Percentiles rank a stretch among this genome's conserved stretches.
These are phyloP conservation scores for Hyphopichia pseudoburtonii DNA, from an alignment of 1,139 yeast genomes.

Conservation along the genomic window DNA sequence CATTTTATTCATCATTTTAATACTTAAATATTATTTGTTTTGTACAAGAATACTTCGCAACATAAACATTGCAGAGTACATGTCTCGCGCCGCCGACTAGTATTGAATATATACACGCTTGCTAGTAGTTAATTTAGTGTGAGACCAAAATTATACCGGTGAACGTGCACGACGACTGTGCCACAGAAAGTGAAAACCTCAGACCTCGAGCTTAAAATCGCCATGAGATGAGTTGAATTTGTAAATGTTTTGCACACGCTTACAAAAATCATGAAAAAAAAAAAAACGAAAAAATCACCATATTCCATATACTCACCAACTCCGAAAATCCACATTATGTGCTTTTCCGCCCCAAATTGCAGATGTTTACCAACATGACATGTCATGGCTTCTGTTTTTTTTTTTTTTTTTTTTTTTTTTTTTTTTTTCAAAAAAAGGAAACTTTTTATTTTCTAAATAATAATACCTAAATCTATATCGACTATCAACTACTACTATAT, in stretches of 20 bases:
- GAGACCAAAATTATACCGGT: constrained; percentile 8
- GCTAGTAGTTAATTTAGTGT: constrained; percentile 4
- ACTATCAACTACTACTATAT: no score
- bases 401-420: no score
- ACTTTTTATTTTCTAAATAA: no score
- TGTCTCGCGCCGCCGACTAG: no score
- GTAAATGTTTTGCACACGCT: not conserved
- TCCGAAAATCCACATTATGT: no score
- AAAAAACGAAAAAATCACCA: not conserved
- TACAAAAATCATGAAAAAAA: not conserved
- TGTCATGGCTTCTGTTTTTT: no score
- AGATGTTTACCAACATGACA: no score
- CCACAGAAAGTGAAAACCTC: constrained; percentile 11
- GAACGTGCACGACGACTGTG: constrained; percentile 18
- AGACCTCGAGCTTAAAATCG: not conserved
- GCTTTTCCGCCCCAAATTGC: no score
- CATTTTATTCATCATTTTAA: constrained; percentile 46
- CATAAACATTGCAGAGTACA: no score
- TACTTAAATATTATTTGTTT: constrained; percentile 7
- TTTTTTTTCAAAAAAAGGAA: no score
- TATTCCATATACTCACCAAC: no score
- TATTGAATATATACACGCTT: constrained; percentile 5
- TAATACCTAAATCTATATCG: no score
- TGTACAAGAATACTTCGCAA: not conserved
- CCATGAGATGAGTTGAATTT: not conserved